These are phyloP conservation scores for Dryas drummondii DNA, from an alignment of 306 rosid species.

Conservation along the genomic window DNA sequence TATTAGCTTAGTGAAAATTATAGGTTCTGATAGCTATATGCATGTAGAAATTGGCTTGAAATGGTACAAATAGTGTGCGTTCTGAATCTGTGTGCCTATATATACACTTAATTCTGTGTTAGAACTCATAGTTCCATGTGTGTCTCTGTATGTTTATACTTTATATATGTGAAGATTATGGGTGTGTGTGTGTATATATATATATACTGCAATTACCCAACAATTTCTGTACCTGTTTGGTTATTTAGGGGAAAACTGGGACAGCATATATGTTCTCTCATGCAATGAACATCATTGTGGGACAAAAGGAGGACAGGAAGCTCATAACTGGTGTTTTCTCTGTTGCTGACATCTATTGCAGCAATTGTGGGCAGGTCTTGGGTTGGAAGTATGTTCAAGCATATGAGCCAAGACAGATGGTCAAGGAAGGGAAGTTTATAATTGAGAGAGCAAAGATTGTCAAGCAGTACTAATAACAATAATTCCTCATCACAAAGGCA, in stretches of 20 bases:
- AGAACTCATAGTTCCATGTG: no score
- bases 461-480: conserved; percentile 22
- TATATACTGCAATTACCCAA: not conserved
- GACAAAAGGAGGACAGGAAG: conserved; percentile 31
- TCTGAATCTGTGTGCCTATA: no score
- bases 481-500: not conserved
- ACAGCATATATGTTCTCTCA: conserved; percentile 41
- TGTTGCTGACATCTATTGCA: conserved; percentile 40
- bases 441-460: conserved; percentile 43
- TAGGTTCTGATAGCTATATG: no score
- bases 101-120: no score
- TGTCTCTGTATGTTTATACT: no score
- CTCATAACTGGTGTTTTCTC: conserved; percentile 35
- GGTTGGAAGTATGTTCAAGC: conserved; percentile 51
- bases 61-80: no score
- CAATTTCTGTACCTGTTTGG: not conserved
- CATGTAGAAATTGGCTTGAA: no score
- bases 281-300: conserved; percentile 48
- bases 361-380: conserved; percentile 36
- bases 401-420: conserved; percentile 26
- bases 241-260: conserved; percentile 38
- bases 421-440: conserved; percentile 42
- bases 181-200: no score
- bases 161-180: no score
- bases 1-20: no score